Base-by-base conservation (phyloP, 2,329 filamentous ascomycete species). In the Coniella lustricola region DNA sequence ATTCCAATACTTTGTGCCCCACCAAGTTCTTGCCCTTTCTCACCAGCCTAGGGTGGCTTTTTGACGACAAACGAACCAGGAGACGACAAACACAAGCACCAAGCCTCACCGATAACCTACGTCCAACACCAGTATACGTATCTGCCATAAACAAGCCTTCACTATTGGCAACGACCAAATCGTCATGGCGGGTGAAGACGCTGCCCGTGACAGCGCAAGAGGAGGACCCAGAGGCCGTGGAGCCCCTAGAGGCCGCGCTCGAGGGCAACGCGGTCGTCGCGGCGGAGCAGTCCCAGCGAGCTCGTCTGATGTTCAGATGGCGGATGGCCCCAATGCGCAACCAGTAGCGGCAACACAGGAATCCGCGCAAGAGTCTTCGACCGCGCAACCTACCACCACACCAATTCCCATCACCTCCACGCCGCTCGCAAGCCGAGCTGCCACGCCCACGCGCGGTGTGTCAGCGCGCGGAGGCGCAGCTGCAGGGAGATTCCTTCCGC, bases 221-320 rank as follows among this genome's bases (percentile, higher is more conserved):
- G 45, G 45, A 29, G 37, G 45, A 29, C 5, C 25, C 38, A 37
- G 51, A 20, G 51, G 44, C 44, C 45, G 49, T 9, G 49, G 40
- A 5, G 25, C 25, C 18, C 12, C 44, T 21, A 32, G 64, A 62
- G 55, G 57, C 54, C 31, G 64, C 63, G 43, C 57, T 56, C 32
- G 64, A 64, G 42, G 62, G 61, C 46, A 57, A 56, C 16, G 63
- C 62, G 49, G 57, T 56, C 22, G 57, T 59, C 39, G 62, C 53
- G 39, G 62, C 61, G 44, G 60, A 61, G 35, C 60, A 17, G 25
- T 37, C 14, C 32, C 48, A 10, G 35, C 42, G 38, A 35, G 48
- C 34, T 37, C 38, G 31, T 32, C 32, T 12, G 44, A 33, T 13
- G 31, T 16, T 13, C 39, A 41, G 4, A 45, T 42, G 32, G 13